Base-by-base conservation (phyloP, 2,329 filamentous ascomycete genomes). In the Penicillium verrucosum region DNA sequence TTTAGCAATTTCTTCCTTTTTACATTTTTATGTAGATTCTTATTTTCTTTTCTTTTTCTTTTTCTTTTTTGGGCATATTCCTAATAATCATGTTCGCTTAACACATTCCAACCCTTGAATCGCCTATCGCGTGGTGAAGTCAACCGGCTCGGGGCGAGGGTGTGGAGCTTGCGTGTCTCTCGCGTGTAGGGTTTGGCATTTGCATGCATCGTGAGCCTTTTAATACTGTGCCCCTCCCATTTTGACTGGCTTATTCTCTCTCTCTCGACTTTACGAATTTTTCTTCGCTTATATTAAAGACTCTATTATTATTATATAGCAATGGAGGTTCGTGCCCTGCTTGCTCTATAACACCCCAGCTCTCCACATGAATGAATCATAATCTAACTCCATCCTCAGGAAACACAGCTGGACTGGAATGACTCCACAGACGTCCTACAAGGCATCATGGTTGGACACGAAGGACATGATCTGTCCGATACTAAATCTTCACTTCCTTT, bases 391-490 rank as follows among this genome's bases (percentile, higher is more conserved):
- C 40, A 16, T 34, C 36, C 41, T 16, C 2, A 51, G 58, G 55
- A 45, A 54, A 36, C 46, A 51, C 48, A 54, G 48, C 49, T 51
- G 45, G 52, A 32, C 32, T 71, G 69, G 68, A 59, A 60, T 14
- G 56, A 66, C 47, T 61, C 64, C 25, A 58, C 51, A 46, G 69
- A 73, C 60, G 58, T 70, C 41, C 69, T 74, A 6, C 71, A 72
- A 42, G 69, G 68, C 25, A 72, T 72, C 53, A 68, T 70, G 68
- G 63, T 53, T 14, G 30, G 29, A 29, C 42, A 58, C 5, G 55
- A 60, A 44, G 40, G 41, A 29, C 10, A 45, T 14, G 51, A 57
- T 38, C 34, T 43, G 3, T 51, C 29, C 5, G 58, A 63, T 30
- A 40, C 54, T 25, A 47, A 41, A 27, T 34, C 49, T 23, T 50